Evolutionary conservation across 768 basidiomycete species (phyloP), one percentile per base, ranked within the genome.

Genomic region (Xerocomellus amylosporus): DNA sequence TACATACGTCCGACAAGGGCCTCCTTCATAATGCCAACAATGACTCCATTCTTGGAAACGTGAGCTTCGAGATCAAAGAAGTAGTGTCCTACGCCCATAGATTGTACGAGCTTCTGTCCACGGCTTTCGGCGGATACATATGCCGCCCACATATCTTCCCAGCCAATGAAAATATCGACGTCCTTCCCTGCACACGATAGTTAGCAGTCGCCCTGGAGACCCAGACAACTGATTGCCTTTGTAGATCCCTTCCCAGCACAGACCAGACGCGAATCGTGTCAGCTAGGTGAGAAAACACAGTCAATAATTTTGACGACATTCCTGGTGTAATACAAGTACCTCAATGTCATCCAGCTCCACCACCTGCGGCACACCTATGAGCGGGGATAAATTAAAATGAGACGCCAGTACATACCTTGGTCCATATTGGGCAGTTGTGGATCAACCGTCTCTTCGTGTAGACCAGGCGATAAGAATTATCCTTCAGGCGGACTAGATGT

Each of bases 11-110:
- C 69, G 26, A 71, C 42, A 15, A 53, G 42, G 19, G 64, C 45
- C 40, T 73, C 70, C 44, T 50, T 62, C 71, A 71, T 73, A 34
- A 72, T 41, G 8, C 70, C 70, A 30, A 73, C 45, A 24, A 71
- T 46, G 19, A 37, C 47, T 8, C 70, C 72, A n/a, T 65, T 68
- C 46, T 63, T 60, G 42, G 64, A 60, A 19, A 71, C 53, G 33
- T 70, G 71, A 17, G 70, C 71, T 31, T 65, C 12, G 33, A 72
- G 41, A 39, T 64, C 62, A 24, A 64, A 71, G 42, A 69, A 69
- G 46, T 71, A 72, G 33, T 46, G 60, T 13, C 65, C 63, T 13
- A 72, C 36, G 33, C 63, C 53, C 52, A 46, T 55, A 7, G 68
- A 73, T 33, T 70, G 61, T 42, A 71, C 50, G 37, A 72, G 61